Base-by-base conservation (phyloP, 1,284 basidiomycete genomes). In the Cutaneotrichosporon cyanovorans region DNA sequence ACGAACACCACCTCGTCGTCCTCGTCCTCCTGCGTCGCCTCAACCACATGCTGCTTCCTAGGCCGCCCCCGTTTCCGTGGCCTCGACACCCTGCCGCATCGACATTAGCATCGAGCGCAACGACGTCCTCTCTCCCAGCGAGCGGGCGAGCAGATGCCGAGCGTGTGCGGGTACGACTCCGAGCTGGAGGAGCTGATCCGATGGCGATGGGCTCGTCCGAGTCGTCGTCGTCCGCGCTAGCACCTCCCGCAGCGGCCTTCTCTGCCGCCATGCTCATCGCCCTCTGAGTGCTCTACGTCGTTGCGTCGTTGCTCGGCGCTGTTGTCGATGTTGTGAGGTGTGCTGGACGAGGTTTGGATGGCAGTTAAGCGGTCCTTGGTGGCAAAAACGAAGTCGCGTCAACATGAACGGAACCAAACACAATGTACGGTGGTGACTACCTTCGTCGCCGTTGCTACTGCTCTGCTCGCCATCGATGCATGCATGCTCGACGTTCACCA, bases 141-240 rank as follows among this genome's bases (percentile, higher is more conserved):
- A 7, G 7, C 7, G 25, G 25, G 12, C 25, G 25, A 7, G 19
- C 5, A 2, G 44, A 45, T 7, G 32, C 14, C 16, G 44, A 37
- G 31, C 30, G 15, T 9, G 38, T 30, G 5, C 23, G 23, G n/a
- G 37, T 16, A 6, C 28, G 22, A 15, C 34, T 16, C 6, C 15
- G 10, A 11, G 18, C 2, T 8, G 31, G 14, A 22, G 44, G 25
- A 15, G 51, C 49, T 1, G 51, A 35, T 3, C 48, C 50, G 22
- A 59, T 45, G 20, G 45, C 16, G 15, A 56, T 20, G 1, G 54
- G 57, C 42, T 53, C 57, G 37, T 59, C 57, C n/a, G 57, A 56
- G 45, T 43, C 44, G 12, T 35, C 42, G 37, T 39, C 37, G 30
- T 20, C 25, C 11, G 37, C 42, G n/a, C n/a, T n/a, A n/a, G n/a